Evolutionary conservation across 2,329 filamentous ascomycete species (phyloP), one percentile per base, ranked within the genome.

Genomic region (Acephala macrosclerotiorum): DNA sequence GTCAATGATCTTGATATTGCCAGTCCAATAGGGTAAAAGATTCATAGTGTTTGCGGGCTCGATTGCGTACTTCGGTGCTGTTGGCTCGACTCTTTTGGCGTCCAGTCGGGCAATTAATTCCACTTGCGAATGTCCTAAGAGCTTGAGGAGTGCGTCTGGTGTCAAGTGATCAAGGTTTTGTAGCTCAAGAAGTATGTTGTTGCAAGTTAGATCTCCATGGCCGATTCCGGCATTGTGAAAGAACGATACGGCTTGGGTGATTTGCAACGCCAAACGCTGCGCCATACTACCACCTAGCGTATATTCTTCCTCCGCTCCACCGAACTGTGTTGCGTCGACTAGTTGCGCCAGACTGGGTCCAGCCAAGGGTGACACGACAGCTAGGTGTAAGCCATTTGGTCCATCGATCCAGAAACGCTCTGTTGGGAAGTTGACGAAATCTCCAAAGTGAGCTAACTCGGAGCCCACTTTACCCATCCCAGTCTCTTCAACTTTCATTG

Each of bases 301-400:
- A 47, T 47, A 18, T 20, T 53, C n/a, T 9, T 18, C 12, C 11
- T n/a, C 29, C 26, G 53, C 29, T 4, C 55, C 47, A 20, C 49
- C 20, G 7, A 25, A 18, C 9, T 14, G 35, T 57, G 38, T 36
- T 8, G 29, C n/a, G 33, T 25, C 7, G 36, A 47, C 6, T 45
- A 40, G 40, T 36, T 59, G 33, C 11, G 66, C 59, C 9, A 65
- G 42, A 42, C 59, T 63, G 2, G 63, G 63, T 26, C 66, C 66
- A 8, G 7, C 14, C 40, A 65, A 1, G 20, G 81, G 77, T 55
- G 79, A 76, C 8, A 83, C 76, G 0, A 82, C 68, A 66, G 80
- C 83, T 12, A 72, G 66, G 67, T 84, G 81, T 4, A 26, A 73
- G 14, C 81, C 80, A 71, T 83, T 84, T 5, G 79, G 80, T 5